These are phyloP conservation scores for Phytophthora citricola DNA, from an alignment of 352 stramenopile species.

Conservation along the genomic window DNA sequence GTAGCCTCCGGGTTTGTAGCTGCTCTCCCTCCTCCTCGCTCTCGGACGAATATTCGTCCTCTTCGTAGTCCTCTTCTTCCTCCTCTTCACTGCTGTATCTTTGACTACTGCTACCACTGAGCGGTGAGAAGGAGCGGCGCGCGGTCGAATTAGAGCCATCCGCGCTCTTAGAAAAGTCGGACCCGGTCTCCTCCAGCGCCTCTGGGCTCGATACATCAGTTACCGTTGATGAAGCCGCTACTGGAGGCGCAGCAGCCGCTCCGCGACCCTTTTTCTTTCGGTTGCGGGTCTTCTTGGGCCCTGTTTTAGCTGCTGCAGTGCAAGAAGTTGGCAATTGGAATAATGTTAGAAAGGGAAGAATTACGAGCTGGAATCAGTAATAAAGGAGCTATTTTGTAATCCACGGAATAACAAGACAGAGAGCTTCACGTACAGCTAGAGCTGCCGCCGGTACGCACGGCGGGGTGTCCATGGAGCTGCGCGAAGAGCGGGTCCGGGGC, in stretches of 20 bases:
- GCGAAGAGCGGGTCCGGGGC: constrained; percentile 21
- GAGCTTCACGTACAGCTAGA: constrained; percentile 32
- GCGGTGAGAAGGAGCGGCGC: constrained; percentile 40
- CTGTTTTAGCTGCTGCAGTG: constrained; percentile 19
- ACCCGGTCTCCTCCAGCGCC: constrained; percentile 20
- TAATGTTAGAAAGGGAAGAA: constrained; percentile 11
- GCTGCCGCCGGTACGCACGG: constrained; percentile 2
- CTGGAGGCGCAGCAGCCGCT: constrained; percentile 7
- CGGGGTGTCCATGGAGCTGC: constrained; percentile 30
- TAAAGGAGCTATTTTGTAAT: not conserved
- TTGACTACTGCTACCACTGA: constrained; percentile 34
- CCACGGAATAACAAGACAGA: constrained; percentile 2
- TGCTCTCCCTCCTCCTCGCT: constrained; percentile 93
- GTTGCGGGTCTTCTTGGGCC: constrained; percentile 38
- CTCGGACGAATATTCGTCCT: constrained; percentile 88
- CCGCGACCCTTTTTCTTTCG: constrained; percentile 43
- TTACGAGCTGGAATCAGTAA: not conserved
- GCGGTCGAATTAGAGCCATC: constrained; percentile 38
- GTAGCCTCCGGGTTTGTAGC: constrained; percentile 98
- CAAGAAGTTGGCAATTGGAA: constrained; percentile 9
- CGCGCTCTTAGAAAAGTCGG: constrained; percentile 25
- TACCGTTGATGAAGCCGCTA: constrained; percentile 17
- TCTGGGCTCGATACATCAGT: constrained; percentile 30
- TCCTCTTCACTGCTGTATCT: constrained; percentile 30
- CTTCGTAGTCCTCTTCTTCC: constrained; percentile 61